These are phyloP conservation scores for Tulasnella sp. DNA, from an alignment of 768 basidiomycete species.

Conservation along the genomic window DNA sequence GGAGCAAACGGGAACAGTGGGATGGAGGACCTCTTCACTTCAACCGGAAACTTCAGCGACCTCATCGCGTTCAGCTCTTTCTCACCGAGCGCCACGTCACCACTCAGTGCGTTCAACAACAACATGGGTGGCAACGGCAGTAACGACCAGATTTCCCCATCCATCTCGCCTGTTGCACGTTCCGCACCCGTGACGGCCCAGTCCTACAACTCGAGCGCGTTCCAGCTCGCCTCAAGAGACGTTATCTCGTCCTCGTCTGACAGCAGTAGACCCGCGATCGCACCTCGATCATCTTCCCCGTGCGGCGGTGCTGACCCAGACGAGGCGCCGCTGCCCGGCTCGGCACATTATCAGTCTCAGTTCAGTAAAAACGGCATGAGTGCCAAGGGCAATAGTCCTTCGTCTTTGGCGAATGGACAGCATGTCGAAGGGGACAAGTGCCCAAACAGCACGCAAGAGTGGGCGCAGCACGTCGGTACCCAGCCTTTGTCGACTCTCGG, in stretches of 20 bases:
- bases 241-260: background rate
- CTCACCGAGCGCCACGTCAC: background rate
- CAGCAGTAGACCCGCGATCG: background rate
- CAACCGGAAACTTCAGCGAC: conserved; percentile 14
- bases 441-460: conserved; percentile 47
- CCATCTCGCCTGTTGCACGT: conserved; percentile 1
- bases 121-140: background rate
- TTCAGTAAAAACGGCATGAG: conserved; percentile 34
- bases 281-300: conserved; percentile 25
- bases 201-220: background rate
- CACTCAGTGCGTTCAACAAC: background rate
- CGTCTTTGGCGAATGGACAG: conserved; percentile 23
- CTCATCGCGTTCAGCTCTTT: conserved; percentile 10
- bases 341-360: conserved; percentile 22
- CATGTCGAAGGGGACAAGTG: conserved; percentile 24
- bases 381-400: conserved; percentile 23
- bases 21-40: conserved; percentile 9
- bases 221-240: conserved; percentile 2
- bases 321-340: conserved; percentile 13
- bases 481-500: conserved; percentile 31
- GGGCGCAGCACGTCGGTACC: conserved; percentile 39
- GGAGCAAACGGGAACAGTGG: background rate
- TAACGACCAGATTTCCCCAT: background rate
- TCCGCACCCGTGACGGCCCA: background rate
- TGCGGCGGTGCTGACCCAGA: conserved; percentile 8